These are phyloP conservation scores for Cladosporium oxysporum DNA, from an alignment of 2,329 filamentous ascomycete genomes.

Conservation along the genomic window DNA sequence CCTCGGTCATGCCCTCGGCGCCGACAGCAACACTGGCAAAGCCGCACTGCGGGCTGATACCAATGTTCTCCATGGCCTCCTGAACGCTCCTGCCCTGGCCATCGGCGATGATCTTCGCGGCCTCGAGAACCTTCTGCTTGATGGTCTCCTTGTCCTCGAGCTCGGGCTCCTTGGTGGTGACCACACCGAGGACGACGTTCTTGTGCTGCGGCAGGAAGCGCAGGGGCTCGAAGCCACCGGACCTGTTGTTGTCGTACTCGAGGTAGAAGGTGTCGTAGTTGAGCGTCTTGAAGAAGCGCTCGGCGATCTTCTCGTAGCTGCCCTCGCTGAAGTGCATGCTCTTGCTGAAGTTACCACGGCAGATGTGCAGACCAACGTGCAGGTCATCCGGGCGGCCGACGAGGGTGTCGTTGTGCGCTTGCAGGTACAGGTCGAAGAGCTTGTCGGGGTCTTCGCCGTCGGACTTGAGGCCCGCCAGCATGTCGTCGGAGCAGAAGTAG, in stretches of 20 bases:
- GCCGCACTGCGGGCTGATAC: constrained; percentile 42
- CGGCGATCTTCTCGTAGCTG: constrained; percentile 41
- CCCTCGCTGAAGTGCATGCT: constrained; percentile 43
- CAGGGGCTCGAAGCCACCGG: constrained; percentile 42
- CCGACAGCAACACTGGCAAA: constrained; percentile 41
- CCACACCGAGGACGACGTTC: constrained; percentile 43
- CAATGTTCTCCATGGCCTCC: constrained; percentile 42
- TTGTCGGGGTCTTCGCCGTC: constrained; percentile 41
- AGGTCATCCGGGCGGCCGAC: constrained; percentile 37
- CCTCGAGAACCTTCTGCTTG: constrained; percentile 38
- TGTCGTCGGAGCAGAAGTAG: constrained; percentile 42
- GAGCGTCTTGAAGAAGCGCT: constrained; percentile 41
- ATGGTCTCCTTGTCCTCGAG: constrained; percentile 39
- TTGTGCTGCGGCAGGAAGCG: constrained; percentile 41
- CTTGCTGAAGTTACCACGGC: constrained; percentile 44
- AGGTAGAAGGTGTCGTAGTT: constrained; percentile 45
- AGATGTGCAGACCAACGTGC: constrained; percentile 43
- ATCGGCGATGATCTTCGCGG: constrained; percentile 41
- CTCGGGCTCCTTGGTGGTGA: constrained; percentile 41
- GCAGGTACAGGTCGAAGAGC: constrained; percentile 41
- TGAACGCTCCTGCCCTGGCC: constrained; percentile 39
- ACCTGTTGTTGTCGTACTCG: constrained; percentile 41
- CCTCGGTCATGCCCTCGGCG: constrained; percentile 41
- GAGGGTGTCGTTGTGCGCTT: constrained; percentile 42
- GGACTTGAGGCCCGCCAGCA: constrained; percentile 36